Evolutionary conservation across 139 green algal species (phyloP), one percentile per base, ranked within the genome.

Genomic region (Tetraselmis chui): DNA sequence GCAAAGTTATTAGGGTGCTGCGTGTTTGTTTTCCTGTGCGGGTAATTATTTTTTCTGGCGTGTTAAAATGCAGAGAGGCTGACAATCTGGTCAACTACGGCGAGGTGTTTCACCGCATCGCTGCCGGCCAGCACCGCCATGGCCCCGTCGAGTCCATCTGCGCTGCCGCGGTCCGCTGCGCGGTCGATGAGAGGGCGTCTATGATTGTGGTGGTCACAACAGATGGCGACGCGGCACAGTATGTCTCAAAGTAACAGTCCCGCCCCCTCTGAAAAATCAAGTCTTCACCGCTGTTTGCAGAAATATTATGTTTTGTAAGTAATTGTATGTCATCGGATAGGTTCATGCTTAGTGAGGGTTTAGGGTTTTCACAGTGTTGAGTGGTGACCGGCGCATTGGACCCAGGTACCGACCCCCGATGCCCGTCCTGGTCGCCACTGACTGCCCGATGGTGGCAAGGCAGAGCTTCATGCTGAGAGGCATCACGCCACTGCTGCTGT

Each of bases 181-280:
- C 76, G 28, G 2, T 28, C 28, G 76, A 79, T 2, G 76, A 79
- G 74, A 22, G 18, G 26, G 74, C 74, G 74, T 28, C 74, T 25
- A 77, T 77, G 74, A 77, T 77, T 29, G 74, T 77, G 74, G 74
- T 77, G 23, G 74, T 77, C 74, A 77, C 74, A 22, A 28, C 25
- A 2, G 28, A 23, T 25, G 74, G 74, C 74, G n/a, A 11, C 5
- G 74, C 74, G 2, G 74, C 45, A 18, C 45, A 18, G 45, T 67
- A 67, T 18, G 45, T 67, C 11, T 67, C 45, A 67, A 67, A 67
- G n/a, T n/a, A n/a, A n/a, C n/a, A n/a, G n/a, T n/a, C n/a, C n/a
- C n/a, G n/a, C n/a, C n/a, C n/a, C n/a, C n/a, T n/a, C n/a, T n/a
- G n/a, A n/a, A n/a, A n/a, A n/a, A n/a, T n/a, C n/a, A n/a, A n/a